These are phyloP conservation scores for Dendrocalamus sinicus DNA, from an alignment of 176 grass and related monocot species.

Conservation along the genomic window DNA sequence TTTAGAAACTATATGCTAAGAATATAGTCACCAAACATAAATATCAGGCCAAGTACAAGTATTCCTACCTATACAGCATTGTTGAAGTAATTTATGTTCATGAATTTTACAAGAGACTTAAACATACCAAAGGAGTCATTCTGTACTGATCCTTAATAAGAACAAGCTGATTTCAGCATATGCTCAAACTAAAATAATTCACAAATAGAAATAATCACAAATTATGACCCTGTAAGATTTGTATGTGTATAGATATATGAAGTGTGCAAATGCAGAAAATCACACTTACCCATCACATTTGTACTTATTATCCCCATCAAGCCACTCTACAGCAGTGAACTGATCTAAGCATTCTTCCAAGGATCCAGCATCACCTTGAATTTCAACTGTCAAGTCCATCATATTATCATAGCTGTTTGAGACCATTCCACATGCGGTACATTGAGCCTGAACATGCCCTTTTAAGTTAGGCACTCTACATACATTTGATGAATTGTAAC, in stretches of 20 bases:
- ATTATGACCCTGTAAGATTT: background rate
- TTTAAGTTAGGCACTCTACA: conserved; percentile 28
- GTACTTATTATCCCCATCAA: conserved; percentile 99
- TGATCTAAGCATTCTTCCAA: conserved; percentile 94
- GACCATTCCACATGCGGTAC: conserved; percentile 78
- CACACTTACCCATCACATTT: conserved; percentile 92
- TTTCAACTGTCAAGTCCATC: conserved; percentile 99
- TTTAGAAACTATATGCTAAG: conserved; percentile 13
- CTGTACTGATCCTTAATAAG: conserved; percentile 12
- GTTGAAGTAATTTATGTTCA: conserved; percentile 17
- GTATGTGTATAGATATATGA: conserved; percentile 22
- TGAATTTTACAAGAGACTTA: conserved; percentile 10
- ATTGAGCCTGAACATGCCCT: conserved; percentile 68
- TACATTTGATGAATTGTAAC: conserved; percentile 38
- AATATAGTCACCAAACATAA: conserved; percentile 19
- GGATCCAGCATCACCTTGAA: conserved; percentile 93
- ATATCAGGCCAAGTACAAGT: conserved; percentile 23
- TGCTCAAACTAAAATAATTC: conserved; percentile 23
- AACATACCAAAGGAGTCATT: background rate
- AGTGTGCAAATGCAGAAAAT: conserved; percentile 21
- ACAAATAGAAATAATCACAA: background rate
- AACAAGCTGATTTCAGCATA: conserved; percentile 24
- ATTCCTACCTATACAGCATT: conserved; percentile 25
- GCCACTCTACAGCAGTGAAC: conserved; percentile 92
- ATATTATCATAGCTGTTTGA: conserved; percentile 99